A percentile compares a stretch with the other conserved stretches of the same genome.
Conservation (phyloP, 2,329 filamentous ascomycete genomes). For the Huntiella decipiens region DNA sequence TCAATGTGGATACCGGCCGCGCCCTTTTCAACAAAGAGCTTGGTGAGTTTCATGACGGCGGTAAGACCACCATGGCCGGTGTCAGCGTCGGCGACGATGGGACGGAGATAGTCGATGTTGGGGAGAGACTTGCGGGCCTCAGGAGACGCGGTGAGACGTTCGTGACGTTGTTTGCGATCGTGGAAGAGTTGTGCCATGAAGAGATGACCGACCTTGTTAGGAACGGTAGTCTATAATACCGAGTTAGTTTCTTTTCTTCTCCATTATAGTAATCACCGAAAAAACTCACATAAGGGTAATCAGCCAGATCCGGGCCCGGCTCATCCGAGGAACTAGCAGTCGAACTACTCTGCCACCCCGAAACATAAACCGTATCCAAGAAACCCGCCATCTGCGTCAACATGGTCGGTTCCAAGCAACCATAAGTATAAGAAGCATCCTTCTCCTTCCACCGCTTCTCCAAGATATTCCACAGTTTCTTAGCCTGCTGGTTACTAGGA, state of each 20-base stretch:
- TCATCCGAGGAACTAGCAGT: slow-evolving; percentile 90
- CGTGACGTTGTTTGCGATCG: slow-evolving; percentile 95
- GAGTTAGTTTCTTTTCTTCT: neutral
- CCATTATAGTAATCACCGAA: neutral
- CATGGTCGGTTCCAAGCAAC: slow-evolving; percentile 94
- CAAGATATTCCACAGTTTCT: slow-evolving; percentile 87
- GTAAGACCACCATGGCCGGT: slow-evolving; percentile 93
- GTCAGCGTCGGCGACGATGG: slow-evolving; percentile 91
- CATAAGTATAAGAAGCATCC: slow-evolving; percentile 74
- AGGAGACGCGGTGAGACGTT: slow-evolving; percentile 62
- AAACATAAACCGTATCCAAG: slow-evolving; percentile 95
- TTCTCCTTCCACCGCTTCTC: slow-evolving; percentile 69
- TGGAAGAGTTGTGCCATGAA: slow-evolving; percentile 99
- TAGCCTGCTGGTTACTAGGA: slow-evolving; percentile 69
- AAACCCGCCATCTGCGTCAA: slow-evolving; percentile 99
- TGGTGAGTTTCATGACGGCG: slow-evolving; percentile 98
- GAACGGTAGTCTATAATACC: slow-evolving; percentile 65
- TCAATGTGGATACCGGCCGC: slow-evolving; percentile 97
- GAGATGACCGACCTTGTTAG: slow-evolving; percentile 92
- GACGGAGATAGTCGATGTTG: slow-evolving; percentile 84
- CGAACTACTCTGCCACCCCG: slow-evolving; percentile 95
- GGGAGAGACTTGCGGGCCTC: slow-evolving; percentile 51
- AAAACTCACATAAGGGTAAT: slow-evolving; percentile 68
- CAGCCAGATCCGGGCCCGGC: slow-evolving; percentile 90
- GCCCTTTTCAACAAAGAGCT: slow-evolving; percentile 90